Conservation (phyloP, 2,329 filamentous ascomycete genomes). For the Ascochyta fabae region DNA sequence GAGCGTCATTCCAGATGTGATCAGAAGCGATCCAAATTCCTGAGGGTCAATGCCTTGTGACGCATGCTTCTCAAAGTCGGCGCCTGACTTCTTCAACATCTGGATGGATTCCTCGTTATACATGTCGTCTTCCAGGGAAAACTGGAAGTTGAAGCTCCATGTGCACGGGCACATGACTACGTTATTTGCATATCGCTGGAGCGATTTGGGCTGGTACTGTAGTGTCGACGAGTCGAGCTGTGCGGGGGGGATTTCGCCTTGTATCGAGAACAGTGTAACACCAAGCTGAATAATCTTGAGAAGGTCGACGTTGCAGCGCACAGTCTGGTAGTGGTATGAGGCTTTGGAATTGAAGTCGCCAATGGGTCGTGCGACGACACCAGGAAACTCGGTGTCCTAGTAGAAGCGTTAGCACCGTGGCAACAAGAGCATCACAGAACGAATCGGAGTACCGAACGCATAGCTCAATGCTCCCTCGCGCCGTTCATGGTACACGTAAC, state of each 20-base stretch:
- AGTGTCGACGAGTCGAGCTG: slow-evolving; percentile 61
- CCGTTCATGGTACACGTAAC: slow-evolving; percentile 17
- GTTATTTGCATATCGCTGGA: slow-evolving; percentile 59
- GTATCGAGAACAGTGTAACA: slow-evolving; percentile 88
- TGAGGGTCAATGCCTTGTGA: slow-evolving; percentile 89
- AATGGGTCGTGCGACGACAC: slow-evolving; percentile 93
- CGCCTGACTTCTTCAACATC: slow-evolving; percentile 87
- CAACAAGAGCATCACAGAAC: background rate
- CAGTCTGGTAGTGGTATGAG: slow-evolving; percentile 97
- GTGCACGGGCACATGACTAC: slow-evolving; percentile 78
- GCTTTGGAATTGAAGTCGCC: slow-evolving; percentile 93
- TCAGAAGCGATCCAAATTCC: slow-evolving; percentile 87
- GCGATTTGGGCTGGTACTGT: slow-evolving; percentile 50
- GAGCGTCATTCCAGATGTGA: slow-evolving; percentile 89
- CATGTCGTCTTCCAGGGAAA: slow-evolving; percentile 95
- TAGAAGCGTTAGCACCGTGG: slow-evolving; percentile 22
- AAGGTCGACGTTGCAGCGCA: slow-evolving; percentile 95
- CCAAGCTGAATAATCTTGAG: slow-evolving; percentile 98
- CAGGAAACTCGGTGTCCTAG: slow-evolving; percentile 98
- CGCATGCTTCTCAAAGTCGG: slow-evolving; percentile 84
- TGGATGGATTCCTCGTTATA: slow-evolving; percentile 95
- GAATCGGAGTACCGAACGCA: slow-evolving; percentile 16
- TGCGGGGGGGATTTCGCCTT: slow-evolving; percentile 83
- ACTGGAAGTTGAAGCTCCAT: slow-evolving; percentile 99
- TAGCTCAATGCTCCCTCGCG: slow-evolving; percentile 2